Evolutionary conservation across 495 filamentous ascomycete genomes (phyloP).

Genomic region (Halenospora varia): DNA sequence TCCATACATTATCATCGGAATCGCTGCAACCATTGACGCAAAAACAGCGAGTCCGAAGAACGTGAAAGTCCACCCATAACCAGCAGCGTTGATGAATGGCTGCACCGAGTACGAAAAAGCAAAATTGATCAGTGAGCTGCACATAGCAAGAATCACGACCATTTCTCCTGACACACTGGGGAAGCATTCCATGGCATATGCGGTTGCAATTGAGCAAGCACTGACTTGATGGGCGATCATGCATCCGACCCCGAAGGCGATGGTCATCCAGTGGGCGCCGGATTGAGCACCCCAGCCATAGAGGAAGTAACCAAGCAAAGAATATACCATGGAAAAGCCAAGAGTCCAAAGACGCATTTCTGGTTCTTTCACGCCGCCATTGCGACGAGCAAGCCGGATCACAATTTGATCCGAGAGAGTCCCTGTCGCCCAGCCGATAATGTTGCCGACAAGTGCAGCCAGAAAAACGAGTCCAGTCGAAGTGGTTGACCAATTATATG

Average conservation of each 20-base stretch:
- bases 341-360: conserved; percentile 64
- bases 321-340: conserved; percentile 51
- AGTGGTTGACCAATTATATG: conserved; percentile 34
- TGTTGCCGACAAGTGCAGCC: conserved; percentile 32
- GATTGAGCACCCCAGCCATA: conserved; percentile 20
- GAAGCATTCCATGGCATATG: conserved; percentile 34
- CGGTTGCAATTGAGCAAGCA: conserved; percentile 34
- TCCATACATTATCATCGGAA: neutral
- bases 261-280: conserved; percentile 32
- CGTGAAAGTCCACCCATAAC: conserved; percentile 4
- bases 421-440: conserved; percentile 54
- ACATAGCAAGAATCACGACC: conserved; percentile 31
- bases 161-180: conserved; percentile 31
- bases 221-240: conserved; percentile 38
- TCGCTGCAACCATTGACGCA: neutral
- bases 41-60: neutral
- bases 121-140: conserved; percentile 18
- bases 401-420: conserved; percentile 56
- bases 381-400: conserved; percentile 49
- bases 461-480: conserved; percentile 35
- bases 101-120: conserved; percentile 20
- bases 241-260: conserved; percentile 30
- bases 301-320: conserved; percentile 43
- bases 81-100: conserved; percentile 5
- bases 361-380: conserved; percentile 60